These are phyloP conservation scores for Suillus lakei DNA, from an alignment of 768 basidiomycete species.

Conservation along the genomic window DNA sequence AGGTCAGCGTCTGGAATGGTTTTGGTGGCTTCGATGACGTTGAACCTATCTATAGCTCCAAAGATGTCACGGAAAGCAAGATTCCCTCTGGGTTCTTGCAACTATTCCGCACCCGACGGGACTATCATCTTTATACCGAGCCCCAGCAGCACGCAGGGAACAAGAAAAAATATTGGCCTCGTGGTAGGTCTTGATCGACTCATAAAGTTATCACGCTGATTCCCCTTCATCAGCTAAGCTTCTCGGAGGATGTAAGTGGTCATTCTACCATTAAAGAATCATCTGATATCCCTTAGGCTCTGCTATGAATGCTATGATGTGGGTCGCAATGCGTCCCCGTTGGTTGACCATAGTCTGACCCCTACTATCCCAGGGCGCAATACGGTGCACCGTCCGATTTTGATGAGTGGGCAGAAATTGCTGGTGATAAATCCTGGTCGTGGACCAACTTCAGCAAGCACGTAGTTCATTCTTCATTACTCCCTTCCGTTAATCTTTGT, in stretches of 20 bases:
- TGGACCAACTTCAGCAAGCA: constrained; percentile 58
- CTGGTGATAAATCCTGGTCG: constrained; percentile 59
- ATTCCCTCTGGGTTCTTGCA: constrained; percentile 48
- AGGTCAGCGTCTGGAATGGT: constrained; percentile 45
- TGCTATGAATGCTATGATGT: constrained; percentile 66
- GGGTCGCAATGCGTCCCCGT: background rate
- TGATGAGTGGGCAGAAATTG: constrained; percentile 63
- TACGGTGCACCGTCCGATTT: constrained; percentile 71
- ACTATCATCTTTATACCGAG: constrained; percentile 60
- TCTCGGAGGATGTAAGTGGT: constrained; percentile 70
- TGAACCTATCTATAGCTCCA: constrained; percentile 43
- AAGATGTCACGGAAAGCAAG: constrained; percentile 42
- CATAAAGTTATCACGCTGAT: constrained; percentile 1
- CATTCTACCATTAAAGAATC: background rate
- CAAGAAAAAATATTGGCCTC: constrained; percentile 61
- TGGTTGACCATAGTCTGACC: constrained; percentile 13
- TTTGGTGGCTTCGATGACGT: background rate
- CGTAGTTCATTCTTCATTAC: constrained; percentile 4
- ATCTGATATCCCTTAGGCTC: constrained; percentile 45
- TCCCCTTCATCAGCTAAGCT: constrained; percentile 52
- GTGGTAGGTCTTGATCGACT: constrained; percentile 47
- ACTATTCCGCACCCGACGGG: constrained; percentile 51
- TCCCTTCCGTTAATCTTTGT: constrained; percentile 1
- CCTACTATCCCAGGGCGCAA: constrained; percentile 44
- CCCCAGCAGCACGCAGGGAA: constrained; percentile 55